Base-by-base conservation (phyloP, 208 protist species). In the Zelonia costaricensis region DNA sequence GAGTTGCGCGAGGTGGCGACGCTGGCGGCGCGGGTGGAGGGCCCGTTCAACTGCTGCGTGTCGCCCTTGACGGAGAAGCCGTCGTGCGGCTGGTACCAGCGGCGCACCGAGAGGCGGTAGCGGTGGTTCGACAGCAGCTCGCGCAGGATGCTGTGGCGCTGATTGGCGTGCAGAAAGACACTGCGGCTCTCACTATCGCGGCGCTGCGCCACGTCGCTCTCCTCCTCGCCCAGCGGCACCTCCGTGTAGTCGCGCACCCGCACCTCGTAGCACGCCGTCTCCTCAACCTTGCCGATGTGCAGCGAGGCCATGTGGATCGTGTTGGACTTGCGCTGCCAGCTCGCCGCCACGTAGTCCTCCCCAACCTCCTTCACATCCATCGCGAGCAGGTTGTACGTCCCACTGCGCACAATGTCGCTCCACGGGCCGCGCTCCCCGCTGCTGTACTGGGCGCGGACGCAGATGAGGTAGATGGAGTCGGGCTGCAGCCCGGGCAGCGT, bases 261-360 rank as follows among this genome's bases (percentile, higher is more conserved):
- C 42, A 94, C 52, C 59, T 96, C 84, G 61, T 91, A 94, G 66
- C 78, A 80, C 28, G 92, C 47, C 43, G 86, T 88, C 68, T 93
- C 86, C 77, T 96, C 88, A 22, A 86, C 69, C 51, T 77, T 57
- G 31, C 85, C 86, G 39, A 86, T 56, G 31, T 53, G 57, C 43
- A 93, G 65, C 15, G 62, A 56, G 51, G 78, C 69, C 49, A 78
- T 58, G 59, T 79, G 52, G 44, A 78, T 80, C n/a, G 81, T 80
- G 59, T 90, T 91, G 7, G 80, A 47, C 59, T 78, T 69, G 13
- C 90, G 76, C 70, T 92, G 78, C 90, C 90, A 96, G 20, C 59
- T 52, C 1, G 80, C 74, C 22, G 77, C 65, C n/a, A 96, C 64
- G 67, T 86, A 94, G 70, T 93, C 85, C 63, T 96, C 91, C 60